Evolutionary conservation across 352 stramenopile genomes (phyloP).

Genomic region (Elongisporangium senticosum): DNA sequence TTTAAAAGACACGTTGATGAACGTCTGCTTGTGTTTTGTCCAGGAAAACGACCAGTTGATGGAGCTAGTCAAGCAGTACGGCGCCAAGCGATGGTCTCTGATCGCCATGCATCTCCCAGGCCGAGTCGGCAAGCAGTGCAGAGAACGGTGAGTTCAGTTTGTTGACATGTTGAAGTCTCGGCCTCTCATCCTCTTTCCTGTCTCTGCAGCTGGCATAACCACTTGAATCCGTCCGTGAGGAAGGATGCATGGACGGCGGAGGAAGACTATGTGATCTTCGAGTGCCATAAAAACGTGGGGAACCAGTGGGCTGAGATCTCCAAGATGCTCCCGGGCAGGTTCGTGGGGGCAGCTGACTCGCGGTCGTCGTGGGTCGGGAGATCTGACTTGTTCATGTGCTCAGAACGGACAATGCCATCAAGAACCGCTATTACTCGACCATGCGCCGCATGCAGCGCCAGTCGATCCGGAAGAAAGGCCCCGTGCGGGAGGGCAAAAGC

Average conservation of each 20-base stretch:
- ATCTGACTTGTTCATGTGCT: background rate
- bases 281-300: constrained; percentile 88
- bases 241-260: constrained; percentile 88
- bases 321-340: constrained; percentile 85
- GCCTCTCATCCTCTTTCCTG: background rate
- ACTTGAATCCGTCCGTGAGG: constrained; percentile 82
- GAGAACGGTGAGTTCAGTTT: constrained; percentile 37
- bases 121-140: constrained; percentile 86
- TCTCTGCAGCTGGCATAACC: constrained; percentile 76
- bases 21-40: constrained; percentile 1
- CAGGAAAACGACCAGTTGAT: constrained; percentile 86
- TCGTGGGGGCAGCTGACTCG: background rate
- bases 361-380: background rate
- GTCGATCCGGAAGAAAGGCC: constrained; percentile 83
- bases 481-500: constrained; percentile 74
- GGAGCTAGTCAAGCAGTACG: constrained; percentile 87
- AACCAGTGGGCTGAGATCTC: constrained; percentile 92
- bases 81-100: constrained; percentile 85
- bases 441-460: constrained; percentile 86
- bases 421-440: constrained; percentile 91
- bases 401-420: constrained; percentile 89
- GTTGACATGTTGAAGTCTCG: background rate
- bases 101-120: constrained; percentile 87
- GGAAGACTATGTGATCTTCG: constrained; percentile 89
- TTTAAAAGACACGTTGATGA: background rate